phyloP scores from a whole-genome alignment of 2,329 filamentous ascomycete species.

The Phyllosticta citrichinensis region DNA sequence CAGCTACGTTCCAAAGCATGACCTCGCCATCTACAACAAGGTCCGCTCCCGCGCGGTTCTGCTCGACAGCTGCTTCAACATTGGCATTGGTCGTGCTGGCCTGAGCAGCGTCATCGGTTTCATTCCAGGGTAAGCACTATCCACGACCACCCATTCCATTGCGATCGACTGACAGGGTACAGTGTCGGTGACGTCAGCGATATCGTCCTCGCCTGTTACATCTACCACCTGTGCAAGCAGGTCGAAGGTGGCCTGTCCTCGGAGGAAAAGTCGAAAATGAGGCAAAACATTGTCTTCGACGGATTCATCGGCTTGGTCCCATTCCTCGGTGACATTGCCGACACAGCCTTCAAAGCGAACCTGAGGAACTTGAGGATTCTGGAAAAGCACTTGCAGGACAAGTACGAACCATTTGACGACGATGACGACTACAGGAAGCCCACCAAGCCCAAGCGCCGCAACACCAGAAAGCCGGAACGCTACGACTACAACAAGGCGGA shows the following conservation, averaged over 20 bases:
- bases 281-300: constrained; percentile 67
- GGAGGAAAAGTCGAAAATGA: too few relatives aligned
- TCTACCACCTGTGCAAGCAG: constrained; percentile 28
- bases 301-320: constrained; percentile 66
- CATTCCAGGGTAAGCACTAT: constrained; percentile 70
- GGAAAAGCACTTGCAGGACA: constrained; percentile 57
- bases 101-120: constrained; percentile 82
- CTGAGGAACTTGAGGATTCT: constrained; percentile 64
- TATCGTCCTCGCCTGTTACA: constrained; percentile 60
- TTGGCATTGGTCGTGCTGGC: constrained; percentile 71
- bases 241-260: constrained; percentile 76
- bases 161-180: too few relatives aligned
- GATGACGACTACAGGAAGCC: too few relatives aligned
- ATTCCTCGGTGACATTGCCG: constrained; percentile 64
- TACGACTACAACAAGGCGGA: too few relatives aligned
- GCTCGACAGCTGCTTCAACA: constrained; percentile 78
- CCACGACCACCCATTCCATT: too few relatives aligned
- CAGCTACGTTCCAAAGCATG: constrained; percentile 70
- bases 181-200: constrained; percentile 62
- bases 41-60: constrained; percentile 79
- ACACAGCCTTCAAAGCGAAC: constrained; percentile 65
- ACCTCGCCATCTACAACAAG: constrained; percentile 71
- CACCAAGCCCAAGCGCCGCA: too few relatives aligned
- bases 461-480: too few relatives aligned
- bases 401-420: too few relatives aligned